Conservation (phyloP, 1,284 basidiomycete genomes). For the Moesziomyces globuligerus region DNA sequence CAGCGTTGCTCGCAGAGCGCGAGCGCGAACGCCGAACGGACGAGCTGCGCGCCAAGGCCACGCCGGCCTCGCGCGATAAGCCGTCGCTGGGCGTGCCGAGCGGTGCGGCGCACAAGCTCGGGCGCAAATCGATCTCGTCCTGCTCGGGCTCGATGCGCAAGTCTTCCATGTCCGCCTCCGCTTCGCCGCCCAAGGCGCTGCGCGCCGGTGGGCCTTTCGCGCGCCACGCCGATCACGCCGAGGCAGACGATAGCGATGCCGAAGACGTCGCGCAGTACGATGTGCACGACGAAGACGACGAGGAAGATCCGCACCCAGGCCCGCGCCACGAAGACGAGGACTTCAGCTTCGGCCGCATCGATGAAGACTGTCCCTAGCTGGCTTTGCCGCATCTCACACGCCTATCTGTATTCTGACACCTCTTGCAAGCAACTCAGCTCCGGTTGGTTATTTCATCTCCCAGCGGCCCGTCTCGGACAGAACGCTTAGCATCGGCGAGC, state of each 20-base stretch:
- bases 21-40: constrained; percentile 37
- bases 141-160: constrained; percentile 43
- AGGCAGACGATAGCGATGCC: constrained; percentile 41
- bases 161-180: constrained; percentile 24
- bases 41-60: constrained; percentile 21
- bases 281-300: constrained; percentile 24
- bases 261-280: constrained; percentile 19
- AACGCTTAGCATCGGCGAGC: neutral
- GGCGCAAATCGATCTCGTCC: constrained; percentile 50
- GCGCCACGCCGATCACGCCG: constrained; percentile 28
- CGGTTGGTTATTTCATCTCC: neutral
- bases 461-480: too few relatives aligned
- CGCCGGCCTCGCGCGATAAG: constrained; percentile 24
- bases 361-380: constrained; percentile 23
- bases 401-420: neutral
- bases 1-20: constrained; percentile 39
- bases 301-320: constrained; percentile 26
- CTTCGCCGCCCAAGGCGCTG: constrained; percentile 28
- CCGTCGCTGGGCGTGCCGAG: constrained; percentile 33
- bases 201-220: constrained; percentile 36
- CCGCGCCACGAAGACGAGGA: constrained; percentile 36
- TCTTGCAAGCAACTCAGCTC: neutral
- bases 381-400: neutral
- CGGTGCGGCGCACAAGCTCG: constrained; percentile 39
- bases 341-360: constrained; percentile 33